A percentile compares a stretch with the other conserved stretches of the same genome.
These are phyloP conservation scores for Cyberlindnera americana DNA, from an alignment of 805 yeast species.

Conservation along the genomic window DNA sequence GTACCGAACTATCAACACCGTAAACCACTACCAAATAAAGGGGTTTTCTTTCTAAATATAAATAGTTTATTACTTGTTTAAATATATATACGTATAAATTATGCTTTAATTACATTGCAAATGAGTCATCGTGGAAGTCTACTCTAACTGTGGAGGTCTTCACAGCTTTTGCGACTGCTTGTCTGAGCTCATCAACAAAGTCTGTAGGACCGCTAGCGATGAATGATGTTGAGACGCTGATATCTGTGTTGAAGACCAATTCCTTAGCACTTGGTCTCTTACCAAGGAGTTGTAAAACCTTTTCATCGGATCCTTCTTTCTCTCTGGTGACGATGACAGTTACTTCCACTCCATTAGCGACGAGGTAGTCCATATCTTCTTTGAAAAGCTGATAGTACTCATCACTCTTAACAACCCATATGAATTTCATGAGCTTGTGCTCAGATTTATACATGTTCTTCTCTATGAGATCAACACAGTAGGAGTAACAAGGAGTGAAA, in stretches of 20 bases:
- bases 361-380: conserved; percentile 39
- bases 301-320: background rate
- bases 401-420: conserved; percentile 62
- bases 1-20: too few relatives aligned
- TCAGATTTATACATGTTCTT: conserved; percentile 6
- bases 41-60: background rate
- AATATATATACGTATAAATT: too few relatives aligned
- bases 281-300: conserved; percentile 2
- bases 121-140: conserved; percentile 32
- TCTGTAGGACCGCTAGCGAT: conserved; percentile 62
- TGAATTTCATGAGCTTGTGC: conserved; percentile 38
- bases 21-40: background rate
- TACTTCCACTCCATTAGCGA: conserved; percentile 24
- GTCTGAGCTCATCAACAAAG: conserved; percentile 55
- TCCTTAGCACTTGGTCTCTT: conserved; percentile 16
- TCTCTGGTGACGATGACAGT: conserved; percentile 20
- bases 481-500: conserved; percentile 46
- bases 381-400: conserved; percentile 46
- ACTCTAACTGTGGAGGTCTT: conserved; percentile 27
- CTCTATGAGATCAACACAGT: conserved; percentile 31
- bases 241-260: conserved; percentile 16
- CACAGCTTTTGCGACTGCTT: conserved; percentile 41
- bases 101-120: conserved; percentile 12
- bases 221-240: conserved; percentile 43
- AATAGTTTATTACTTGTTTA: background rate